Percentiles rank a stretch among this genome's conserved stretches.
phyloP scores from a whole-genome alignment of 768 basidiomycete genomes.

The Russula earlei region DNA sequence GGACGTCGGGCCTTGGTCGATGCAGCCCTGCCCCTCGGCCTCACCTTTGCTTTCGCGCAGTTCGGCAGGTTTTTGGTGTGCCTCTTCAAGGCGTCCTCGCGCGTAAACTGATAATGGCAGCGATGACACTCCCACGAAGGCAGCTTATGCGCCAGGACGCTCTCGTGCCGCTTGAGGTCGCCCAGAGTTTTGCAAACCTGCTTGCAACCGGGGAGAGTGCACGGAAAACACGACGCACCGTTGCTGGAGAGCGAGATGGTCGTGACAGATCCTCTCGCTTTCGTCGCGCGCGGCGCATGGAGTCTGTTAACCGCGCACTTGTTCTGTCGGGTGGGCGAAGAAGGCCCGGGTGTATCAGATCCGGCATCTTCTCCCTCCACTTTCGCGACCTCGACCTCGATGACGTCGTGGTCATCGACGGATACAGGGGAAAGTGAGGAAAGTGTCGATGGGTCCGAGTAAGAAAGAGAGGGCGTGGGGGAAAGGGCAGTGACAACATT shows the following conservation, averaged over 20 bases:
- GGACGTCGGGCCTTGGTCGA: background rate
- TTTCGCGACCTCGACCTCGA: background rate
- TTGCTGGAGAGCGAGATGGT: background rate
- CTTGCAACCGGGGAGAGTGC: slow-evolving; percentile 16
- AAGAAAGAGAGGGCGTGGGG: slow-evolving; percentile 3
- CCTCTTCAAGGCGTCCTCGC: slow-evolving; percentile 19
- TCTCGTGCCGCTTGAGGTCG: slow-evolving; percentile 18
- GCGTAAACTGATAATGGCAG: slow-evolving; percentile 15
- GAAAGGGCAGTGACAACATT: background rate
- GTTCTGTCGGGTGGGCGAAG: background rate
- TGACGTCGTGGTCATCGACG: background rate
- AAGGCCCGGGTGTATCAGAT: background rate
- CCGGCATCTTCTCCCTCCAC: background rate
- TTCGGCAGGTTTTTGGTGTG: slow-evolving; percentile 13
- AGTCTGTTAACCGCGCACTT: background rate
- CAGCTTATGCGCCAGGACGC: slow-evolving; percentile 9
- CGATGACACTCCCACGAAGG: slow-evolving; percentile 11
- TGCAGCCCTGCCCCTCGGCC: background rate
- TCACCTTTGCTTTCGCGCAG: background rate
- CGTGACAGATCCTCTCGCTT: background rate
- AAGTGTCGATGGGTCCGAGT: background rate
- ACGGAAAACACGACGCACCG: slow-evolving; percentile 4
- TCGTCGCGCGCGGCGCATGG: background rate
- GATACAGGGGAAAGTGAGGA: background rate
- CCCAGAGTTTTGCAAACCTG: slow-evolving; percentile 18